Base-by-base conservation (phyloP, 257 asterid genomes). In the Petunia axillaris region DNA sequence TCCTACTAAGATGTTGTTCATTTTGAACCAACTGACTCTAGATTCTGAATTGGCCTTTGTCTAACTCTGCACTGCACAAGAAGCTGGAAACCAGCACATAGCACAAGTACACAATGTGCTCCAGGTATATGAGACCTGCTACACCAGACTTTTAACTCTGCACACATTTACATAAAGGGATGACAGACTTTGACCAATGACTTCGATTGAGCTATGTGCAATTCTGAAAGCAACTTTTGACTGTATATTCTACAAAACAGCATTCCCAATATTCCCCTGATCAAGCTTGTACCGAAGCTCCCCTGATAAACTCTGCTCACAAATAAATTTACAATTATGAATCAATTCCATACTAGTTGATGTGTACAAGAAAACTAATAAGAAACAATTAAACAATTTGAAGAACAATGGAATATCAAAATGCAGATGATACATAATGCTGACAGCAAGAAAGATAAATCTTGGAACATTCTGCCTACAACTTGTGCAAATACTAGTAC, bases 161-260 rank as follows among this genome's bases (percentile, higher is more conserved):
- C 79, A 83, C 84, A 84, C 83, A 83, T 86, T 91, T 85, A 86
- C 83, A 85, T 75, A 68, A 89, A 85, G 85, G 82, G 83, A 81
- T 75, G 81, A 84, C 59, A 52, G 64, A 77, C 84, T 25, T 25
- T 75, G 84, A 62, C 53, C 83, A 43, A 38, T 60, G 76, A 44
- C 59, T 48, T 59, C 83, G 94, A 91, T 88, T 85, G 91, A 91
- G 89, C 85, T 79, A 84, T 40, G 87, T 79, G 85, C 87, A 79
- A 63, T 84, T 76, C 35, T 73, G 36, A 68, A 38, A 58, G 63
- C 84, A 44, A 15, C 60, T 80, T 82, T 79, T 44, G 53, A 38
- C 71, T 35, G 75, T 53, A 79, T 81, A 85, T 71, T 83, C 92
- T 88, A 90, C 88, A 87, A 77, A 50, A 82, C 37, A 9, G 81